These are phyloP conservation scores for Blastobotrys proliferans DNA, from an alignment of 1,139 yeast species.

Conservation along the genomic window DNA sequence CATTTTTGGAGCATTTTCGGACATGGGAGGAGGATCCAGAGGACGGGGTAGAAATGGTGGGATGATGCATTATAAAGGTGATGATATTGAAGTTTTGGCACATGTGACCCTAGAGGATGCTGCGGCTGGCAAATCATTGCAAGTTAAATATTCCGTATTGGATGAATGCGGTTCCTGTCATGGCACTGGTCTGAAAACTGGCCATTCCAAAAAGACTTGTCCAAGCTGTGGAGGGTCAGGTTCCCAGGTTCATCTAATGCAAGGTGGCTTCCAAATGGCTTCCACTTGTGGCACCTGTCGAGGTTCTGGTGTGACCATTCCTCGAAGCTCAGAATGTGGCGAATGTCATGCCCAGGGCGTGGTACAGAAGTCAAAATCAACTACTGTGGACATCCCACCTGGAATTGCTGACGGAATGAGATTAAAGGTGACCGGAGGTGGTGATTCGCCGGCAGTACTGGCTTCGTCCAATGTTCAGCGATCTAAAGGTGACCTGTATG, in stretches of 20 bases:
- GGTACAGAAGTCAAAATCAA: slow-evolving; percentile 57
- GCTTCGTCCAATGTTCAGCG: slow-evolving; percentile 47
- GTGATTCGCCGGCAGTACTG: slow-evolving; percentile 71
- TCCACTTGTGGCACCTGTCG: slow-evolving; percentile 85
- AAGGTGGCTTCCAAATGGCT: slow-evolving; percentile 96
- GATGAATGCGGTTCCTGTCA: slow-evolving; percentile 76
- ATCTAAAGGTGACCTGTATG: slow-evolving; percentile 80
- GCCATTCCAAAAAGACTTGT: slow-evolving; percentile 76
- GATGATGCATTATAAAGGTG: slow-evolving; percentile 81
- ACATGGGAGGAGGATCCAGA: slow-evolving; percentile 36
- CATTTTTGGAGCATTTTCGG: slow-evolving; percentile 72
- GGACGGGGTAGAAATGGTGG: slow-evolving; percentile 29
- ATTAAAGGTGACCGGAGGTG: slow-evolving; percentile 80
- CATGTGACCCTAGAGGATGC: slow-evolving; percentile 81
- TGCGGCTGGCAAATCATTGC: slow-evolving; percentile 66
- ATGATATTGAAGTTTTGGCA: slow-evolving; percentile 77
- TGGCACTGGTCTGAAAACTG: slow-evolving; percentile 80
- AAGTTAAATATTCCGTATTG: slow-evolving; percentile 67
- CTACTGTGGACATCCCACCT: slow-evolving; percentile 79
- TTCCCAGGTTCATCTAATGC: slow-evolving; percentile 74
- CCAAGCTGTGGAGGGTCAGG: slow-evolving; percentile 92
- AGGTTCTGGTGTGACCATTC: slow-evolving; percentile 81
- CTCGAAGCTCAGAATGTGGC: slow-evolving; percentile 64
- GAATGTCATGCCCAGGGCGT: slow-evolving; percentile 92
- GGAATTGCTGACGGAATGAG: slow-evolving; percentile 88